These are phyloP conservation scores for Eutrema heterophyllum DNA, from an alignment of 345 rosid species.

Conservation along the genomic window DNA sequence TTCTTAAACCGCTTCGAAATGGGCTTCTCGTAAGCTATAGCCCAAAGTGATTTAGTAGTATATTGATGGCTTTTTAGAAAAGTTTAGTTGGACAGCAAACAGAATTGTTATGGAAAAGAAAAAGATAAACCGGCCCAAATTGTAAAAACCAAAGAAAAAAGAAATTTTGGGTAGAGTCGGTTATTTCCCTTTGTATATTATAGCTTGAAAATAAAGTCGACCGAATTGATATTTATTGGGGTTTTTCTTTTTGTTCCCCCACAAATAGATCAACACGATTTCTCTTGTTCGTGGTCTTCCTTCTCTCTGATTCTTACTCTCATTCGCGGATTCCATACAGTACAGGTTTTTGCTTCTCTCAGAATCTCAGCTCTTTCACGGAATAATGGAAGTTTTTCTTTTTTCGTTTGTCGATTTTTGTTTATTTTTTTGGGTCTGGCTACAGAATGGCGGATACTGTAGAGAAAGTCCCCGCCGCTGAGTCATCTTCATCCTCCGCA, in stretches of 20 bases:
- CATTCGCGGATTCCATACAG: not conserved
- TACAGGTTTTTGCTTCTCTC: not conserved
- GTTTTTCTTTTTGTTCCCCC: not conserved
- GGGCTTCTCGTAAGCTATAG: too few relatives aligned
- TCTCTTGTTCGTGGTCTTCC: not conserved
- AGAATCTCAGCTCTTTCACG: not conserved
- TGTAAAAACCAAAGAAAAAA: too few relatives aligned
- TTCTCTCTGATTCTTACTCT: not conserved
- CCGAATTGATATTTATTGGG: not conserved
- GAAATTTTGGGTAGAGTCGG: too few relatives aligned
- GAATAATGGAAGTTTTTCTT: not conserved
- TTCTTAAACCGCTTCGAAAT: too few relatives aligned
- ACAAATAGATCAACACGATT: not conserved
- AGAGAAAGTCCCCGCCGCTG: conserved; percentile 15
- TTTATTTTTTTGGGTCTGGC: not conserved
- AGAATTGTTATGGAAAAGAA: too few relatives aligned
- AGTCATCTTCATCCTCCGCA: conserved; percentile 14
- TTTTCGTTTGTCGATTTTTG: conserved; percentile 1
- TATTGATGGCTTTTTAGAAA: too few relatives aligned
- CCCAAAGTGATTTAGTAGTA: too few relatives aligned
- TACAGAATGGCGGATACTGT: conserved; percentile 32
- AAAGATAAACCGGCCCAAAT: too few relatives aligned
- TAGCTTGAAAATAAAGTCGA: conserved; percentile 13
- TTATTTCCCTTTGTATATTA: too few relatives aligned
- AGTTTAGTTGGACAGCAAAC: too few relatives aligned